These are phyloP conservation scores for Trichophyton verrucosum DNA, from an alignment of 2,329 filamentous ascomycete genomes.

Conservation along the genomic window DNA sequence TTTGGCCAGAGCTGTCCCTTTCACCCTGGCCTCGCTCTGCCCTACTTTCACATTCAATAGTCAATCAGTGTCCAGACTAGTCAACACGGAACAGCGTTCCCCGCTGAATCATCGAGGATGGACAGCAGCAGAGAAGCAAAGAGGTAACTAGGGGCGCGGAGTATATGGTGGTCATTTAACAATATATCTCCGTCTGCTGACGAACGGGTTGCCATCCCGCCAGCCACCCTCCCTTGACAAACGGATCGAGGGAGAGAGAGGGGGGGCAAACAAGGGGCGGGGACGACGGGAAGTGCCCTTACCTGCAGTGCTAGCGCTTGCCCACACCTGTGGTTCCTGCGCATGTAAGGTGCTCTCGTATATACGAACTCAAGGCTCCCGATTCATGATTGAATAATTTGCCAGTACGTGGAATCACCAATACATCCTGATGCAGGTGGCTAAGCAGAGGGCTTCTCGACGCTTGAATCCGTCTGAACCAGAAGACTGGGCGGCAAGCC, in stretches of 20 bases:
- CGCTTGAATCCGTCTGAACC: background rate
- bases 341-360: constrained; percentile 4
- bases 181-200: background rate
- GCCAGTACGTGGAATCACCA: background rate
- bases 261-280: constrained; percentile 7
- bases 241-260: background rate
- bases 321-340: constrained; percentile 5
- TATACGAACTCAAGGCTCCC: background rate
- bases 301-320: constrained; percentile 11
- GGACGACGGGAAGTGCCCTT: constrained; percentile 9
- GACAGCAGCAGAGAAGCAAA: background rate
- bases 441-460: background rate
- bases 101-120: background rate
- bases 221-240: background rate
- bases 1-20: background rate
- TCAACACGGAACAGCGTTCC: background rate
- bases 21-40: background rate
- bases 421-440: background rate
- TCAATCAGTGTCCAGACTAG: background rate
- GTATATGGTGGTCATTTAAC: background rate
- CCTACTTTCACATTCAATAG: background rate
- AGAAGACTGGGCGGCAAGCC: background rate
- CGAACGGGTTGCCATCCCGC: background rate
- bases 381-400: background rate
- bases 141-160: background rate